phyloP scores from a whole-genome alignment of 345 rosid genomes.

The Heritiera fomes region DNA sequence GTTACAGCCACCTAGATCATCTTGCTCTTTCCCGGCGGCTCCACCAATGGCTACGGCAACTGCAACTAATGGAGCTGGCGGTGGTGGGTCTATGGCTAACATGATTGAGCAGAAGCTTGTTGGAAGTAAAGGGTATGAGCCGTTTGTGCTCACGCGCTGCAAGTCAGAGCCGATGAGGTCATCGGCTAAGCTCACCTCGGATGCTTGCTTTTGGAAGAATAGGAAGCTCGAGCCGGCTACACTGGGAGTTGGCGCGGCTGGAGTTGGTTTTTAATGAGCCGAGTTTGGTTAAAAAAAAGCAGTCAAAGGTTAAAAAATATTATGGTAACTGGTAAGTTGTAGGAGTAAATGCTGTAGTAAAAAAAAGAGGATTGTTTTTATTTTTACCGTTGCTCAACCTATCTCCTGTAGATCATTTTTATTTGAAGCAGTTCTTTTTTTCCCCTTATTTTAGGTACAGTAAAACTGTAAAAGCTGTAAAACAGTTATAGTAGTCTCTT shows the following conservation, averaged over 20 bases:
- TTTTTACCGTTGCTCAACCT: neutral
- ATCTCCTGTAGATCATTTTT: conserved; percentile 30
- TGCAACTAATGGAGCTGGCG: conserved; percentile 18
- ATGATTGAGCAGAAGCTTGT: conserved; percentile 59
- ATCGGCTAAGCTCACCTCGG: conserved; percentile 63
- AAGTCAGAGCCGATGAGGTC: conserved; percentile 90
- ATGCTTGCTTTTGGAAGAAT: conserved; percentile 86
- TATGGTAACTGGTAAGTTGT: conserved; percentile 25
- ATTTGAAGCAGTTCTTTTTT: conserved; percentile 11
- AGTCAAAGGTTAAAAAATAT: neutral
- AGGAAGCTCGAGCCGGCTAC: conserved; percentile 78
- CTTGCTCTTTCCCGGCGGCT: conserved; percentile 77
- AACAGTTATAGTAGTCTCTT: neutral
- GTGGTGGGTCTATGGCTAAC: conserved; percentile 40
- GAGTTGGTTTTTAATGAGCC: conserved; percentile 58
- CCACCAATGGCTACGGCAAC: conserved; percentile 34
- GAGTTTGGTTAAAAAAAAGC: conserved; percentile 1
- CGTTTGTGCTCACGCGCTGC: conserved; percentile 73
- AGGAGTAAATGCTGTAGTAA: conserved; percentile 24
- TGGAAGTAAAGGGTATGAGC: conserved; percentile 59
- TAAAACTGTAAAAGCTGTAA: conserved; percentile 15
- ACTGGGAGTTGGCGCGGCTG: conserved; percentile 70
- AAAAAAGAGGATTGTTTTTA: neutral
- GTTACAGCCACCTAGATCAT: conserved; percentile 72
- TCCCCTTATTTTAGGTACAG: neutral